Conservation (phyloP, 73 alveolate genomes). For the Tetrahymena thermophila region DNA sequence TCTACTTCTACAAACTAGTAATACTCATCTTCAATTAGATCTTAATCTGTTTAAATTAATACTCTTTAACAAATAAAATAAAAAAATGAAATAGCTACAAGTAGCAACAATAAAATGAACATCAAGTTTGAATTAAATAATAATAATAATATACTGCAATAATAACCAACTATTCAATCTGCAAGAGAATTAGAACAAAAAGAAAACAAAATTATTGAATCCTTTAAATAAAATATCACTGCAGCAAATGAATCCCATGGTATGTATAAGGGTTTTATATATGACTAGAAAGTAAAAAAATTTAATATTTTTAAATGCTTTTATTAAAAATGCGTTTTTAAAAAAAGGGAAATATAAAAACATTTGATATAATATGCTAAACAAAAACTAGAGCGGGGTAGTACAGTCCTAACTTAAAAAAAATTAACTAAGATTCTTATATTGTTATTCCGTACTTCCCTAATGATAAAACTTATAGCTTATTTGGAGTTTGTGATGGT, state of each 20-base stretch:
- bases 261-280: background rate
- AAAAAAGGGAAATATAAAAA: background rate
- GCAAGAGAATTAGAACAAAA: background rate
- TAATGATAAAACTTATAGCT: background rate
- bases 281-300: background rate
- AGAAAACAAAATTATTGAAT: background rate
- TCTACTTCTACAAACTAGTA: background rate
- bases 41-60: background rate
- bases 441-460: slow-evolving; percentile 2
- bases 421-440: slow-evolving; percentile 23
- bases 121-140: background rate
- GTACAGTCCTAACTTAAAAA: background rate
- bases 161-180: background rate
- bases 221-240: background rate
- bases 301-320: background rate
- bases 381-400: background rate
- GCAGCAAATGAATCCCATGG: background rate
- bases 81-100: background rate
- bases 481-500: slow-evolving; percentile 63
- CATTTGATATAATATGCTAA: background rate
- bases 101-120: background rate
- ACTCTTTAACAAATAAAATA: background rate
- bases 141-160: background rate
- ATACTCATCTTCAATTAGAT: background rate
- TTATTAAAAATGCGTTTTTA: background rate